Base-by-base conservation (phyloP, 768 basidiomycete species). In the Russula brevipes region DNA sequence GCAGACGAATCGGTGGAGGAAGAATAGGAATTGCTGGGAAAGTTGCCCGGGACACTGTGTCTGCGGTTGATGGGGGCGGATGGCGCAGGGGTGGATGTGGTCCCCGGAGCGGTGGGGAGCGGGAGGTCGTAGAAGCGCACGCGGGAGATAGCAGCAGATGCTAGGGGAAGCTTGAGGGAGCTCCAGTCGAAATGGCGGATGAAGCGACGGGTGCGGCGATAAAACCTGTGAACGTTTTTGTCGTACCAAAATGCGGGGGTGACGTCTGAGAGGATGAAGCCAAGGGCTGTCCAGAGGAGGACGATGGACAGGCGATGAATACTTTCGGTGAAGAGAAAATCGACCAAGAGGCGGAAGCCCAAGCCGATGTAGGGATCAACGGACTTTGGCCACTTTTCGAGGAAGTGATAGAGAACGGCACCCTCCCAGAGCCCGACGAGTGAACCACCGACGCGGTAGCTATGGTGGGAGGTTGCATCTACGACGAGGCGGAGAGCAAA, bases 361-460 rank as follows among this genome's bases (percentile, higher is more conserved):
- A 84, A 82, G 14, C 81, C 86, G 58, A 89, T 74, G 72, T 85
- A 88, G 8, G 88, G 88, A 72, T 90, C 88, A 60, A 79, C 76
- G 0, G 88, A 88, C 38, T 70, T 69, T 38, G 87, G 86, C 73
- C 80, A 80, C 71, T 87, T 87, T 64, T 80, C 81, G 66, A 88
- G 73, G 72, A 88, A 89, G 68, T 90, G 89, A 45, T 84, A 81
- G 59, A 89, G 77, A 42, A 89, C 83, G 31, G 87, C 80, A 53
- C 89, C 88, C 73, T 91, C 89, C 87, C 88, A 91, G 19, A 90
- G 76, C 8, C 89, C 89, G 57, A 91, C 77, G 60, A 91, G 79
- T 14, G 85, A 84, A 17, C 85, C 83, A n/a, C 79, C 81, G 59
- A 82, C 71, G 61, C 78, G 81, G 71, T 79, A 73, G 49, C 81